A percentile compares a stretch with the other conserved stretches of the same genome.
phyloP scores from a whole-genome alignment of 495 filamentous ascomycete species.

The Neurospora sp. region DNA sequence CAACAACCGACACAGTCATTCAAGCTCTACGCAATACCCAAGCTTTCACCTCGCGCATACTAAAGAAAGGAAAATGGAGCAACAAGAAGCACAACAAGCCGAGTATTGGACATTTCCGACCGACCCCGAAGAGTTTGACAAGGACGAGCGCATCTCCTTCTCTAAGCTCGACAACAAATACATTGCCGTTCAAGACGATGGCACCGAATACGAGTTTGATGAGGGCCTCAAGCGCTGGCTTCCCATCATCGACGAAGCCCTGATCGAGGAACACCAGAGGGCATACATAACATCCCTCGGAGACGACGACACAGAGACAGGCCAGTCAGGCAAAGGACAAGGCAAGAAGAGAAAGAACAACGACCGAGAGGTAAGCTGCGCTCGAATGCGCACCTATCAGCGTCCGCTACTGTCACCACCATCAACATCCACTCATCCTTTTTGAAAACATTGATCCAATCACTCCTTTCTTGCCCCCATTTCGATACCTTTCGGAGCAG shows the following conservation, averaged over 20 bases:
- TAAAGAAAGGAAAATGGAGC: not conserved
- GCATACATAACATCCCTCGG: conserved; percentile 52
- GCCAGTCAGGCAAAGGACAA: conserved; percentile 8
- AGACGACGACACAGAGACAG: conserved; percentile 47
- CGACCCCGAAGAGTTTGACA: conserved; percentile 63
- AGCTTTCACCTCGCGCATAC: not conserved
- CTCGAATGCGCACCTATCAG: conserved; percentile 15
- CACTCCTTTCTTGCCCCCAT: not conserved
- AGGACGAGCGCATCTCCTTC: conserved; percentile 77
- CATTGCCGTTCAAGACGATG: conserved; percentile 76
- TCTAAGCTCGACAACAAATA: conserved; percentile 71
- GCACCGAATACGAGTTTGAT: conserved; percentile 77
- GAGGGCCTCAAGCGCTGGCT: conserved; percentile 67
- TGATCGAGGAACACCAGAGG: conserved; percentile 67
- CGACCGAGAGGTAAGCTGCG: conserved; percentile 48
- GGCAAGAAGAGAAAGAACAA: conserved; percentile 68
- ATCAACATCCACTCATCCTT: not conserved
- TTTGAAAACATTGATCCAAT: not conserved
- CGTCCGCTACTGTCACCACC: conserved; percentile 5
- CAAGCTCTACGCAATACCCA: not conserved
- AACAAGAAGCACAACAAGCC: conserved; percentile 3
- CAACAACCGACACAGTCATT: not conserved
- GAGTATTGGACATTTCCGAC: conserved; percentile 50
- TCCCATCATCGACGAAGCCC: conserved; percentile 65
- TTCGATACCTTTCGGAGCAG: not conserved